A percentile compares a stretch with the other conserved stretches of the same genome.
phyloP scores from a whole-genome alignment of 352 stramenopile species.

The Pilasporangium apinafurcum region DNA sequence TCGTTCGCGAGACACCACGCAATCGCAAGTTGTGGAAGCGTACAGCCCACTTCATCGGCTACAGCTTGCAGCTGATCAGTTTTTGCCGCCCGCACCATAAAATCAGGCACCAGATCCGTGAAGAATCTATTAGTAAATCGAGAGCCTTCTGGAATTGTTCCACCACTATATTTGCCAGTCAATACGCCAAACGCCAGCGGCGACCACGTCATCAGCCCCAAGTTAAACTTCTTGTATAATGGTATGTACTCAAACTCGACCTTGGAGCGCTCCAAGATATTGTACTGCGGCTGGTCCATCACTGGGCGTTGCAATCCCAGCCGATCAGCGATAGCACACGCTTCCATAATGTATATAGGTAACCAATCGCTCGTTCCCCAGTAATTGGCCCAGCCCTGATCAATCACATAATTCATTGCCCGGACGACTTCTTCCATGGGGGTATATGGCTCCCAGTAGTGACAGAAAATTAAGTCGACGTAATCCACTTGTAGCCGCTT shows the following conservation, averaged over 20 bases:
- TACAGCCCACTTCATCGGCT: slow-evolving; percentile 30
- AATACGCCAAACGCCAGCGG: slow-evolving; percentile 26
- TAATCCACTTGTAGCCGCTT: not conserved
- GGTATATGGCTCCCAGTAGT: no score
- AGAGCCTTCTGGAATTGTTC: no score
- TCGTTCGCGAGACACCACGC: slow-evolving; percentile 47
- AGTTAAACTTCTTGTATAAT: no score
- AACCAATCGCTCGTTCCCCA: no score
- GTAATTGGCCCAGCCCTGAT: no score
- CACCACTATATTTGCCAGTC: slow-evolving; percentile 36
- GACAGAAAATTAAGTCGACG: not conserved
- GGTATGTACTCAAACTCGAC: no score
- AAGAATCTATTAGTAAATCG: no score
- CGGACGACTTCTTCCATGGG: no score
- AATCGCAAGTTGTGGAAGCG: slow-evolving; percentile 32
- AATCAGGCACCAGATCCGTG: no score
- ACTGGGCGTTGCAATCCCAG: slow-evolving; percentile 19
- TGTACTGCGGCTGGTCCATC: slow-evolving; percentile 50
- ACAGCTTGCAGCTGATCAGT: slow-evolving; percentile 22
- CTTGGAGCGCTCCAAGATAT: slow-evolving; percentile 53
- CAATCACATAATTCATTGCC: no score
- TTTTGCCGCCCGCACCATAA: slow-evolving; percentile 11
- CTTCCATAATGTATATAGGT: no score
- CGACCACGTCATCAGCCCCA: slow-evolving; percentile 31
- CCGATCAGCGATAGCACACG: slow-evolving; percentile 29